Percentiles rank a stretch among this genome's conserved stretches.
Evolutionary conservation across 2,329 filamentous ascomycete genomes (phyloP).

Genomic region (Aspergillus quadricinctus): DNA sequence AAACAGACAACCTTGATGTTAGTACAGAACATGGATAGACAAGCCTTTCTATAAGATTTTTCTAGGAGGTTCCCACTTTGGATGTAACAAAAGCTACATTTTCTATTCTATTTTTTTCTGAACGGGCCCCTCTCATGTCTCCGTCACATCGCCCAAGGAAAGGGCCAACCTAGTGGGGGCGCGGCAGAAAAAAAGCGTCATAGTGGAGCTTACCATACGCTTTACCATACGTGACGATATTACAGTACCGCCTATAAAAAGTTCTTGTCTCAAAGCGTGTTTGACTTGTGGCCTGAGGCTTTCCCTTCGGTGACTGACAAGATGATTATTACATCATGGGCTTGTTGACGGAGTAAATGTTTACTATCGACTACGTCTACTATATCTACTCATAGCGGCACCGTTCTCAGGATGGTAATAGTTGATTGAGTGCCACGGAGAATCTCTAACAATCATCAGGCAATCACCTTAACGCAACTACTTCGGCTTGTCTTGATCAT

Average conservation of each 20-base stretch:
- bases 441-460: too few species aligned
- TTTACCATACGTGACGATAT: conserved; percentile 14
- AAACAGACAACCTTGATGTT: conserved; percentile 12
- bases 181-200: conserved; percentile 21
- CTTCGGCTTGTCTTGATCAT: not conserved
- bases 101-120: conserved; percentile 10
- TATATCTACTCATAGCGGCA: not conserved
- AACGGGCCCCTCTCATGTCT: conserved; percentile 21
- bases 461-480: too few species aligned
- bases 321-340: not conserved
- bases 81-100: conserved; percentile 19
- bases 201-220: conserved; percentile 20
- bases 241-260: not conserved
- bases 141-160: conserved; percentile 13
- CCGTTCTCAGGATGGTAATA: not conserved
- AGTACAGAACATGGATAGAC: conserved; percentile 3
- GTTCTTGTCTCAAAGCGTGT: not conserved
- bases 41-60: conserved; percentile 14
- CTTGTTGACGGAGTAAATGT: not conserved
- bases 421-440: not conserved
- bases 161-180: conserved; percentile 10
- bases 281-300: not conserved
- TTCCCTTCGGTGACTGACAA: not conserved
- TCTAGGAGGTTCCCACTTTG: conserved; percentile 23
- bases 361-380: not conserved